Conservation (phyloP, 2,329 filamentous ascomycete species). For the Aspergillus unguis region DNA sequence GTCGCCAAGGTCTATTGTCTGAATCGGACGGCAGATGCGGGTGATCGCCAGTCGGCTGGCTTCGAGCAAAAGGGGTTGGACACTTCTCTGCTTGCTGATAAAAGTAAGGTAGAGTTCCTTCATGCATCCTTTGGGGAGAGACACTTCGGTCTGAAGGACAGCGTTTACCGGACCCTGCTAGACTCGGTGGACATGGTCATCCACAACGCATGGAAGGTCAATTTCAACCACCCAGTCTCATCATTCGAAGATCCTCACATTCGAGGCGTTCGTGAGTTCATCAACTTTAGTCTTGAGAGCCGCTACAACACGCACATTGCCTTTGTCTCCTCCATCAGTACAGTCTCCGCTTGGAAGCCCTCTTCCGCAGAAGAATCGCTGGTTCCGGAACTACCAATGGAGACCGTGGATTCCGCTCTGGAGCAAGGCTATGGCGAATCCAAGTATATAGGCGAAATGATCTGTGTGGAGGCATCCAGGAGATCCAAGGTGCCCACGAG, state of each 20-base stretch:
- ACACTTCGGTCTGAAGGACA: slow-evolving; percentile 24
- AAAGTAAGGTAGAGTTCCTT: slow-evolving; percentile 38
- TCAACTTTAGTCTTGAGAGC: neutral
- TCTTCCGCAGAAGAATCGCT: neutral
- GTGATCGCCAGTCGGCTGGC: slow-evolving; percentile 36
- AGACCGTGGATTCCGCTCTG: neutral
- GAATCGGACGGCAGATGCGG: slow-evolving; percentile 43
- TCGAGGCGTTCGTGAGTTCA: slow-evolving; percentile 20
- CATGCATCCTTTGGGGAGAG: slow-evolving; percentile 21
- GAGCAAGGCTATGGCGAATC: slow-evolving; percentile 6
- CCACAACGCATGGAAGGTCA: slow-evolving; percentile 40
- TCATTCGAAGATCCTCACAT: slow-evolving; percentile 30
- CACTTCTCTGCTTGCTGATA: neutral
- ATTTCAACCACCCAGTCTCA: slow-evolving; percentile 31
- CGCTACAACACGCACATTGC: neutral
- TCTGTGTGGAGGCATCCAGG: neutral
- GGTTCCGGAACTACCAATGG: slow-evolving; percentile 4
- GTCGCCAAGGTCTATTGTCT: slow-evolving; percentile 48
- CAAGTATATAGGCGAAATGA: neutral
- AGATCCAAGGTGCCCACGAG: neutral
- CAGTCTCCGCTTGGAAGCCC: neutral
- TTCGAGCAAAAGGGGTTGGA: slow-evolving; percentile 38
- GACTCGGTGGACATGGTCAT: slow-evolving; percentile 26
- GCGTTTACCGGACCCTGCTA: slow-evolving; percentile 23
- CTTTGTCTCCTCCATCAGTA: slow-evolving; percentile 7